A percentile compares a stretch with the other conserved stretches of the same genome.
Conservation (phyloP, 345 rosid species). For the Psidium friedrichsthalianum region DNA sequence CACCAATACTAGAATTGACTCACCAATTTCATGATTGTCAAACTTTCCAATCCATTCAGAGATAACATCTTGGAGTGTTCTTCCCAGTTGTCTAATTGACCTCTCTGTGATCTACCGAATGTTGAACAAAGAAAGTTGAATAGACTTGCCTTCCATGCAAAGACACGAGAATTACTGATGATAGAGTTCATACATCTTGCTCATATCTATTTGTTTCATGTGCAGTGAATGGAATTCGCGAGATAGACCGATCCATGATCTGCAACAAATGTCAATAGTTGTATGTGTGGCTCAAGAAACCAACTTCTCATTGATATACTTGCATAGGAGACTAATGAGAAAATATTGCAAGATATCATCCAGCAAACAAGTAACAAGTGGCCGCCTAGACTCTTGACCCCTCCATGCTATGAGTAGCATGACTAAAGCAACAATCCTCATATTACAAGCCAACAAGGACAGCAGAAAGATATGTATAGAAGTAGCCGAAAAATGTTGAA, state of each 20-base stretch:
- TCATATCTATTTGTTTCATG: constrained; percentile 81
- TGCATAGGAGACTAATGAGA: not conserved
- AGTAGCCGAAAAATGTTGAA: not conserved
- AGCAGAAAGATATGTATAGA: not conserved
- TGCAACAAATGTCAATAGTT: constrained; percentile 16
- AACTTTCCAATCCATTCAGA: constrained; percentile 60
- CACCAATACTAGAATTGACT: not conserved
- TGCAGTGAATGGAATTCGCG: constrained; percentile 49
- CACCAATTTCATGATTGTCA: constrained; percentile 67
- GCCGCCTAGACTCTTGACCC: not conserved
- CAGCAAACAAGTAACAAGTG: not conserved
- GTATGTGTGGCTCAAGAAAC: not conserved
- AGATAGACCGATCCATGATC: constrained; percentile 47
- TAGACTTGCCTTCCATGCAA: not conserved
- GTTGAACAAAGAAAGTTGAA: not conserved
- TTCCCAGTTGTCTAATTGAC: constrained; percentile 53
- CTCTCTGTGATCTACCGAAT: constrained; percentile 59
- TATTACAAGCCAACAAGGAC: not conserved
- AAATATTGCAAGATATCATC: not conserved
- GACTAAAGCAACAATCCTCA: not conserved
- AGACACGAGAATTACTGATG: not conserved
- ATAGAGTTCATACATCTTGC: constrained; percentile 50
- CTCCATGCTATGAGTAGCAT: not conserved
- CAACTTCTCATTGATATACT: not conserved
- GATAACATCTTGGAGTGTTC: constrained; percentile 50